A percentile compares a stretch with the other conserved stretches of the same genome.
Evolutionary conservation across 1,284 basidiomycete genomes (phyloP).

Genomic region (Wolfiporia cocos): DNA sequence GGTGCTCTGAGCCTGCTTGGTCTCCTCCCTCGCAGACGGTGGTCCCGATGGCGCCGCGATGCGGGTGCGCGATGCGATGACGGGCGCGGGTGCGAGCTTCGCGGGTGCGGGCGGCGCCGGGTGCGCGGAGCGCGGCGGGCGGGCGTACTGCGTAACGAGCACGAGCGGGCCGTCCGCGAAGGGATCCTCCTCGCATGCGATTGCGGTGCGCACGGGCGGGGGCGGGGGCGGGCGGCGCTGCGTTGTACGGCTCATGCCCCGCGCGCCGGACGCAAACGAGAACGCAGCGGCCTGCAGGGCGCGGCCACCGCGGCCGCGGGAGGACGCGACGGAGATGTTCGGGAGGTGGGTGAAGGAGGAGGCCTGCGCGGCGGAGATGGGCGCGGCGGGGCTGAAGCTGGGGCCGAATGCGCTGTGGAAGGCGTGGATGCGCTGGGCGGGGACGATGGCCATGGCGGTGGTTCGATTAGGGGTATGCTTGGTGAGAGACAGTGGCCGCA

Average conservation of each 20-base stretch:
- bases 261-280: too few relatives aligned
- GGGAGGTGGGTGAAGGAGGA: constrained; percentile 23
- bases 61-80: constrained; percentile 11
- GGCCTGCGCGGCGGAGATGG: constrained; percentile 15
- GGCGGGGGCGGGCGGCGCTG: constrained; percentile 21
- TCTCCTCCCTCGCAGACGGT: too few relatives aligned
- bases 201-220: constrained; percentile 5
- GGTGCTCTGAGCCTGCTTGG: too few relatives aligned
- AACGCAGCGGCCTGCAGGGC: too few relatives aligned
- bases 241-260: too few relatives aligned
- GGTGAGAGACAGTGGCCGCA: too few relatives aligned
- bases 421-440: constrained; percentile 25
- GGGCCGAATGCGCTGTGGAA: constrained; percentile 22
- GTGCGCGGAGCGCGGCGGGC: constrained; percentile 9
- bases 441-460: constrained; percentile 11
- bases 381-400: constrained; percentile 14
- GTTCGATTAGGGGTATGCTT: too few relatives aligned
- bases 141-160: constrained; percentile 4
- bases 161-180: constrained; percentile 18
- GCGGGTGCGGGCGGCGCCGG: too few relatives aligned
- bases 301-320: constrained; percentile 7
- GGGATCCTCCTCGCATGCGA: constrained; percentile 17
- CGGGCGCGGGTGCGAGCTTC: constrained; percentile 6
- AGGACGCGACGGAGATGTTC: constrained; percentile 19
- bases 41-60: too few relatives aligned